Evolutionary conservation across 2,329 filamentous ascomycete species (phyloP), one percentile per base, ranked within the genome.

Genomic region (Pestalotiopsis fici): DNA sequence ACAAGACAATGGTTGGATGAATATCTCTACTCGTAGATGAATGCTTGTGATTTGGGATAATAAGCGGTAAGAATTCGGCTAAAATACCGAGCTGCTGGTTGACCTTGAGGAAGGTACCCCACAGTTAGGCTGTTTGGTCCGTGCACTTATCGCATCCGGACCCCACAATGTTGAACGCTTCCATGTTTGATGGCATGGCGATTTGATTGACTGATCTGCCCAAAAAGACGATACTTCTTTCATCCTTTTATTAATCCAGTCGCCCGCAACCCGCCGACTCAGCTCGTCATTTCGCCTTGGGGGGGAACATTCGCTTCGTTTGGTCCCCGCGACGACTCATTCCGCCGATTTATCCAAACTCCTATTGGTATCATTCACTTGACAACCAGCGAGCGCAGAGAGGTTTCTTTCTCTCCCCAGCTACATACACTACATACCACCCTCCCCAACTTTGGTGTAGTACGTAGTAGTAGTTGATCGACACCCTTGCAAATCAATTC

Each of bases 281-380:
- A 50, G 43, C 43, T 50, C 7, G 7, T n/a, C n/a, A 18, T 21
- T 50, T n/a, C 18, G 7, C 43, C 7, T 50, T 13, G 43, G 18
- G 43, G 43, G 5, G n/a, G n/a, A n/a, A n/a, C 5, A 50, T 50
- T n/a, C 43, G 43, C 18, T 50, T 50, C 43, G 1, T 50, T 9
- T n/a, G 18, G 18, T 18, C n/a, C 9, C 18, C 18, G 43, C 43
- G 43, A 50, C 43, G 13, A 50, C 43, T 7, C 18, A n/a, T 50
- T 50, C n/a, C 7, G 9, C n/a, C 43, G n/a, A 6, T n/a, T 18
- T 15, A n/a, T 50, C 43, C 13, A 35, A n/a, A 18, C 9, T 12
- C 18, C 15, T n/a, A 9, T 39, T 67, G 62, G 67, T 69, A 28
- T 69, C 67, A 69, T 69, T 69, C 31, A 59, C 43, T 69, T 69